Conservation (phyloP, 176 grass and related monocot species). For the Oryza punctata region DNA sequence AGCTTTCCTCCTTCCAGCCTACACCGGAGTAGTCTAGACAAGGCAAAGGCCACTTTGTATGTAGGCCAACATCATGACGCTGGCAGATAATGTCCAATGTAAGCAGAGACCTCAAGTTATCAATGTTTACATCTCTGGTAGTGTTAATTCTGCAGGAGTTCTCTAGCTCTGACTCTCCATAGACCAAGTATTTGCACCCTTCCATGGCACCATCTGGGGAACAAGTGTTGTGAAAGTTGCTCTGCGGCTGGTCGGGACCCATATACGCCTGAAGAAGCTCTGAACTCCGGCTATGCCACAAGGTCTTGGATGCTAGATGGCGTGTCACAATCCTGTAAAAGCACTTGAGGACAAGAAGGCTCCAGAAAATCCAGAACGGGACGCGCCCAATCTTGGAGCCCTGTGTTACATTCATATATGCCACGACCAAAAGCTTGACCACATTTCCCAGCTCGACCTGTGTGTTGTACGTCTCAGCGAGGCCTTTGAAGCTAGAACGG, state of each 20-base stretch:
- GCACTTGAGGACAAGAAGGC: neutral
- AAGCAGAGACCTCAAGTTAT: no score
- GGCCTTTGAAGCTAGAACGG: neutral
- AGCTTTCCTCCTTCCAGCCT: neutral
- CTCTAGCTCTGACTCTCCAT: neutral
- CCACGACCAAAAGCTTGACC: neutral
- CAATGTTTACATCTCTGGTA: no score
- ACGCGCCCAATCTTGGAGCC: no score
- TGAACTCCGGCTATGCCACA: neutral
- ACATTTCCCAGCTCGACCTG: neutral
- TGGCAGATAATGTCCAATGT: no score
- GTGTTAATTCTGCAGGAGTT: no score
- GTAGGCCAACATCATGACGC: no score
- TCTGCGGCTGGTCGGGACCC: neutral
- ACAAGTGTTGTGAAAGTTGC: neutral
- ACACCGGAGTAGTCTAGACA: neutral
- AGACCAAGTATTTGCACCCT: slow-evolving; percentile 20
- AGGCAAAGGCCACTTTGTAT: neutral
- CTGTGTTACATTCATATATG: neutral
- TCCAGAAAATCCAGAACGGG: neutral
- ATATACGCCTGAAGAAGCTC: neutral
- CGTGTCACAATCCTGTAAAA: neutral
- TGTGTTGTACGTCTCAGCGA: neutral
- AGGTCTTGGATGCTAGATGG: neutral
- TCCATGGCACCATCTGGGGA: neutral